Conservation (phyloP, 192 early-diverging fungal species). For the Oehlia diaphana region DNA sequence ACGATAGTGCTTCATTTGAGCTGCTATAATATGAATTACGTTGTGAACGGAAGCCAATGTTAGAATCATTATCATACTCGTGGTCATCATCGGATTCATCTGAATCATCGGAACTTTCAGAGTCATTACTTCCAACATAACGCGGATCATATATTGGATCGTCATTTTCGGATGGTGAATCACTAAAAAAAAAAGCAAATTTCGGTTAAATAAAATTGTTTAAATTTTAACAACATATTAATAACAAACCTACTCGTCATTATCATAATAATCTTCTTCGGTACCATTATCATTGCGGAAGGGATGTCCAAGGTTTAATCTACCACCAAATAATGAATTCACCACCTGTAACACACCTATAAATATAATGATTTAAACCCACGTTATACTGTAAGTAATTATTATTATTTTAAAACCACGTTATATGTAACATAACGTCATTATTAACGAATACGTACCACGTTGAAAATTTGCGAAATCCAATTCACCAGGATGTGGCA, state of each 20-base stretch:
- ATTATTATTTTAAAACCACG: no score
- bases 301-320: conserved; percentile 22
- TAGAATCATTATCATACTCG: background rate
- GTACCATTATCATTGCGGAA: conserved; percentile 12
- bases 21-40: conserved; percentile 2
- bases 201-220: background rate
- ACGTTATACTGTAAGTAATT: no score
- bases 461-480: conserved; percentile 24
- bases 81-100: background rate
- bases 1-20: background rate
- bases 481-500: conserved; percentile 16
- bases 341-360: conserved; percentile 17
- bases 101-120: conserved; percentile 7
- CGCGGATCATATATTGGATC: background rate
- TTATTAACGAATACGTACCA: background rate
- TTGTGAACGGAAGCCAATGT: background rate
- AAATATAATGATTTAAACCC: background rate
- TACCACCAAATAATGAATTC: conserved; percentile 14
- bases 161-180: background rate
- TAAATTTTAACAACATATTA: no score
- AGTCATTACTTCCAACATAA: background rate
- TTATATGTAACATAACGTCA: background rate
- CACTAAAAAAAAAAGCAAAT: background rate
- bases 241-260: background rate
- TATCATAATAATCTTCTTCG: conserved; percentile 18